Percentiles rank a stretch among this genome's conserved stretches.
Evolutionary conservation across 202 grass and related monocot species (phyloP).

Genomic region (Tripidium arundinaceum): DNA sequence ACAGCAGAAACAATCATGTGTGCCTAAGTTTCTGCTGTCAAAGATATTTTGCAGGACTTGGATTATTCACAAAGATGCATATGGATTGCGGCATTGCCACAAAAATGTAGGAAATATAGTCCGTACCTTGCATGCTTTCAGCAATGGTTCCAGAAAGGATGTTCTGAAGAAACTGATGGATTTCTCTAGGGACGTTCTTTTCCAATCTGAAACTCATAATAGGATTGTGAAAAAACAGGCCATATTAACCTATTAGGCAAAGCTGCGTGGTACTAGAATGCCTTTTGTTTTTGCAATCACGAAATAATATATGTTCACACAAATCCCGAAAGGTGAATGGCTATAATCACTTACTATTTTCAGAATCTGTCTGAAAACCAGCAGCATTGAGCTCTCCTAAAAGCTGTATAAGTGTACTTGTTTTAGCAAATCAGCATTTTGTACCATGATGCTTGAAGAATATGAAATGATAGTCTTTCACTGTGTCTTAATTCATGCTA

Average conservation of each 20-base stretch:
- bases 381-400: slow-evolving; percentile 76
- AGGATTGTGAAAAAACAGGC: not conserved
- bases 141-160: slow-evolving; percentile 61
- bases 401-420: slow-evolving; percentile 44
- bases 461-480: not conserved
- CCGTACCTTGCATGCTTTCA: slow-evolving; percentile 87
- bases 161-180: slow-evolving; percentile 62
- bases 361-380: slow-evolving; percentile 44
- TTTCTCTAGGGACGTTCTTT: slow-evolving; percentile 64
- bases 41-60: not conserved
- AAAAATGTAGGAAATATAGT: not conserved
- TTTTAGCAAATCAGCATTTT: slow-evolving; percentile 22
- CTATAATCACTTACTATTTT: slow-evolving; percentile 47
- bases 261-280: not conserved
- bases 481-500: too few species aligned
- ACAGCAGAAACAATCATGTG: too few species aligned
- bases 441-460: not conserved
- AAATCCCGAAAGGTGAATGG: not conserved
- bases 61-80: not conserved
- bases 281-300: not conserved
- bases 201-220: slow-evolving; percentile 50
- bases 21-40: not conserved
- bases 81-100: not conserved
- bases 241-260: not conserved
- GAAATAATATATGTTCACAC: not conserved